Base-by-base conservation (phyloP, 2,329 filamentous ascomycete genomes). In the Colletotrichum spinosum region DNA sequence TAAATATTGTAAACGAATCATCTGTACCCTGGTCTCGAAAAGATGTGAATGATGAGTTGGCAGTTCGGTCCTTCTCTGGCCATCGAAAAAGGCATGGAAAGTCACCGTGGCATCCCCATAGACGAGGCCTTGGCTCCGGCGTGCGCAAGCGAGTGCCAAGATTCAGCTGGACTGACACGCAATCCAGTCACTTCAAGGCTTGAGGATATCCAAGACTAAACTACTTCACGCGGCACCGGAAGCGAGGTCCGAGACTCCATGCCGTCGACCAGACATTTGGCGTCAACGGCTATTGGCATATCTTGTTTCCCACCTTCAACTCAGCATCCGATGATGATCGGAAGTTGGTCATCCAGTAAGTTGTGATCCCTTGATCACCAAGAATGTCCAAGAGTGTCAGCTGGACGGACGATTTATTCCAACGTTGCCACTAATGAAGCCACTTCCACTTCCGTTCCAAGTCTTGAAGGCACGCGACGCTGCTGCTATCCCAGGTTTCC, bases 181-280 rank as follows among this genome's bases (percentile, higher is more conserved):
- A 3, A 3, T 13, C 38, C 38, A 41, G 4, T 8, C 38, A 41
- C 38, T 13, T 41, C 38, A 41, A 9, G 6, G 4, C 6, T 0
- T 39, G 25, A 13, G 34, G 0, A n/a, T 44, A 34, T 1, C 39
- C 6, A 9, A 45, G 6, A 35, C 1, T 0, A 35, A n/a, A 11
- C 10, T n/a, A 17, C 11, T 2, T 10, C 11, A 41, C 3, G 9
- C 12, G 9, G 12, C n/a, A 2, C 0, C 45, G 52, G 52, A 11
- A 45, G 25, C 7, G n/a, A 45, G 52, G 39, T 6, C 52, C 52
- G 52, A 45, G 7, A 25, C n/a, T 38, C 52, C 38, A 45, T 8
- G 52, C 15, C 11, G 7, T 4, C 7, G 15, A 13, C 3, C 12
- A 1, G n/a, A 6, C 41, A 0, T 9, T 25, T 15, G 33, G 2